Conservation (phyloP, 768 basidiomycete species). For the Macrocybe gigantea region DNA sequence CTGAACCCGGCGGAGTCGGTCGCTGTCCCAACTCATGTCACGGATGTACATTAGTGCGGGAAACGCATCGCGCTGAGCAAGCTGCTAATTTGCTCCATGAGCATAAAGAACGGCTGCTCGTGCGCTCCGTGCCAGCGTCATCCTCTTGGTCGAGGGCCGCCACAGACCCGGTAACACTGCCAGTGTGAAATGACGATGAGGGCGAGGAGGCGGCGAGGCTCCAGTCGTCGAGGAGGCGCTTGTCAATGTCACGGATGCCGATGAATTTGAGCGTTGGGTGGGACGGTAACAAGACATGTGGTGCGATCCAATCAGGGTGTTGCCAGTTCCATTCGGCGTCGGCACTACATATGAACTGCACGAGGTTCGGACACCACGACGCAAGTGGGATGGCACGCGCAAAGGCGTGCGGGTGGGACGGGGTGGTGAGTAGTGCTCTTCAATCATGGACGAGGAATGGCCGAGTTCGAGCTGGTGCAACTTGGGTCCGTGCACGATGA, state of each 20-base stretch:
- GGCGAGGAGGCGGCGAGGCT: not conserved
- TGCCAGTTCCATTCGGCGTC: conserved; percentile 83
- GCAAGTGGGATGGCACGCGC: conserved; percentile 41
- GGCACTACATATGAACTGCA: conserved; percentile 67
- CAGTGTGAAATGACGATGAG: too few relatives aligned
- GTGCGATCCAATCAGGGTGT: conserved; percentile 75
- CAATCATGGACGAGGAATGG: conserved; percentile 61
- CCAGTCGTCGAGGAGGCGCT: conserved; percentile 46
- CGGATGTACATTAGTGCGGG: conserved; percentile 54
- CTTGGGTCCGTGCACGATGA: conserved; percentile 57
- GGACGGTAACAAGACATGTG: conserved; percentile 62
- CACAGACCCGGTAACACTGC: not conserved
- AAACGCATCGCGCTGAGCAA: conserved; percentile 56
- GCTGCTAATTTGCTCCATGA: conserved; percentile 59
- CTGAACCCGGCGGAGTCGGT: conserved; percentile 38
- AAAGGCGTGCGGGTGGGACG: conserved; percentile 21
- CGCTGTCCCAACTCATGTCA: conserved; percentile 58
- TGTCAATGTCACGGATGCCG: conserved; percentile 67
- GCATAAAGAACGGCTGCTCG: conserved; percentile 55
- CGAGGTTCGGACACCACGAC: conserved; percentile 65
- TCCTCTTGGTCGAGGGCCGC: not conserved
- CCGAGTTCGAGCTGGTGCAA: conserved; percentile 67
- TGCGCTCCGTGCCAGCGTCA: conserved; percentile 20
- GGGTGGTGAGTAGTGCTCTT: conserved; percentile 59
- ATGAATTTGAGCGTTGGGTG: conserved; percentile 61